Evolutionary conservation across 208 protist genomes (phyloP).

Genomic region (Leishmania major): DNA sequence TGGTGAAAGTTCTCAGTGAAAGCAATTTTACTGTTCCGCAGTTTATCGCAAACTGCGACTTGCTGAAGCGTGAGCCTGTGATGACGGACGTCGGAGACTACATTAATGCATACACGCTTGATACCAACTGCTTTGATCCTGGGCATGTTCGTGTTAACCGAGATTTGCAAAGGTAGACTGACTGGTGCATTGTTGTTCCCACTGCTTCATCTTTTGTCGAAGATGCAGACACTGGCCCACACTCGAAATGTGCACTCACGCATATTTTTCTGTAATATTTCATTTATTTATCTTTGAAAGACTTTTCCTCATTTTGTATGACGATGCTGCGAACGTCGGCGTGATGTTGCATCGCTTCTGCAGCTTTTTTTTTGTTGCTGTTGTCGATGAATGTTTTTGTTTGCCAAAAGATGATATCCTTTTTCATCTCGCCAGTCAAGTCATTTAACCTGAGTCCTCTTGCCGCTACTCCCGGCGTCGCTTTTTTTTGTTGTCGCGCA

Average conservation of each 20-base stretch:
- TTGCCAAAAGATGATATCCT: not conserved
- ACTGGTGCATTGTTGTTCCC: constrained; percentile 13
- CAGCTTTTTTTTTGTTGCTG: not conserved
- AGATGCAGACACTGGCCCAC: not conserved
- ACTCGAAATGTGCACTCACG: not conserved
- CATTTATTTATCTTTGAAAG: not conserved
- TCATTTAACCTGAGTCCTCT: not conserved
- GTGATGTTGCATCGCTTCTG: constrained; percentile 4
- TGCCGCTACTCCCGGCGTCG: not conserved
- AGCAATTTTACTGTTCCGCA: constrained; percentile 88
- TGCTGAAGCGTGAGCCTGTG: constrained; percentile 72
- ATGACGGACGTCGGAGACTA: constrained; percentile 92
- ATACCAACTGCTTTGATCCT: constrained; percentile 80
- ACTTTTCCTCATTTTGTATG: not conserved
- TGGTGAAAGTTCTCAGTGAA: constrained; percentile 77
- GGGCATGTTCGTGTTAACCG: constrained; percentile 83
- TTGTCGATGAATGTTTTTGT: not conserved
- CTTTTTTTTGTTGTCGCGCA: not conserved
- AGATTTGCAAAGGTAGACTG: constrained; percentile 50
- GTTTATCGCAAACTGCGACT: constrained; percentile 78
- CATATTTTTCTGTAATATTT: constrained; percentile 3
- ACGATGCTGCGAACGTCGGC: not conserved
- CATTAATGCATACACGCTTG: constrained; percentile 88
- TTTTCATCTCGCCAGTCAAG: no score
- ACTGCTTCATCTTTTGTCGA: not conserved